Evolutionary conservation across 805 yeast genomes (phyloP).

Genomic region (Nakazawaea holstii): DNA sequence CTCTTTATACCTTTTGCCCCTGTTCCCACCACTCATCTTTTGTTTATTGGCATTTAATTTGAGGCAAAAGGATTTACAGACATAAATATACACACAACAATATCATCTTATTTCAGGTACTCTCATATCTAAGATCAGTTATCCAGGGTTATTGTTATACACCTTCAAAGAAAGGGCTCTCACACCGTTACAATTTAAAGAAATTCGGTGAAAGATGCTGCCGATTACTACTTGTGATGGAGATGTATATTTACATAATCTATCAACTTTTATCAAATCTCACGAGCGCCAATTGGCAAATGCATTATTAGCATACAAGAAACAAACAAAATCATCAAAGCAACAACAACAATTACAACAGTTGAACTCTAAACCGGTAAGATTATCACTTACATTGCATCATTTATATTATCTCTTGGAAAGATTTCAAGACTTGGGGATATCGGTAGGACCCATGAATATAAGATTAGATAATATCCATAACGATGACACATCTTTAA

Average conservation of each 20-base stretch:
- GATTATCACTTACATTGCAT: slow-evolving; percentile 55
- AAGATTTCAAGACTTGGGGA: slow-evolving; percentile 41
- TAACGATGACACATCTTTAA: slow-evolving; percentile 42
- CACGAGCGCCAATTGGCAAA: slow-evolving; percentile 58
- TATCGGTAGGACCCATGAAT: slow-evolving; percentile 57
- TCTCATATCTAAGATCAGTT: too few relatives aligned
- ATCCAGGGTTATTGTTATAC: too few relatives aligned
- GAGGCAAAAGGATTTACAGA: too few relatives aligned
- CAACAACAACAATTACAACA: slow-evolving; percentile 11
- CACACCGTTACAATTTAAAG: too few relatives aligned
- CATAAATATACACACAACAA: too few relatives aligned
- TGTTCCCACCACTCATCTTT: too few relatives aligned
- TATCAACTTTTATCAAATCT: slow-evolving; percentile 46
- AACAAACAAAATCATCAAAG: slow-evolving; percentile 16
- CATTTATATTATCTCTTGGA: slow-evolving; percentile 60
- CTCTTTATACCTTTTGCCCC: too few relatives aligned
- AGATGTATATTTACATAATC: slow-evolving; percentile 49
- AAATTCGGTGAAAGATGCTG: background rate
- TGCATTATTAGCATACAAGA: slow-evolving; percentile 50
- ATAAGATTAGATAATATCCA: slow-evolving; percentile 53
- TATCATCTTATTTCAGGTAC: too few relatives aligned
- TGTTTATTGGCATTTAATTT: too few relatives aligned
- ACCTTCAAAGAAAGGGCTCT: too few relatives aligned
- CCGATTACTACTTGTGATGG: slow-evolving; percentile 38
- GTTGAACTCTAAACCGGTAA: slow-evolving; percentile 38